These are phyloP conservation scores for Suillus paluster DNA, from an alignment of 768 basidiomycete genomes.

Conservation along the genomic window DNA sequence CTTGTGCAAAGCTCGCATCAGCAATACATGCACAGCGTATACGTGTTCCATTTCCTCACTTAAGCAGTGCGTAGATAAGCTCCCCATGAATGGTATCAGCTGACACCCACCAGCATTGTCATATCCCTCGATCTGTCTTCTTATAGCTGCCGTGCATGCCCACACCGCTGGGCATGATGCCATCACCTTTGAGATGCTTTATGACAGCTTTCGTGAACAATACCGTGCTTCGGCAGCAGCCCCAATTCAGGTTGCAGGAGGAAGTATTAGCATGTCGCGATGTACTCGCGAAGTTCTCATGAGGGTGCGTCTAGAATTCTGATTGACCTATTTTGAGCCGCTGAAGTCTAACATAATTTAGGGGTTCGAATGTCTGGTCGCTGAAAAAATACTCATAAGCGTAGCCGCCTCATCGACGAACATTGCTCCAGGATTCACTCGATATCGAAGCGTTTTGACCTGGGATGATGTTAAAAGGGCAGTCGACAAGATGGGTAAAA, in stretches of 20 bases:
- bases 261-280: constrained; percentile 74
- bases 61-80: constrained; percentile 52
- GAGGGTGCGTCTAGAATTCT: constrained; percentile 51
- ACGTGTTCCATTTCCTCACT: constrained; percentile 54
- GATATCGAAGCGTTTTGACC: constrained; percentile 69
- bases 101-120: constrained; percentile 55
- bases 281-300: constrained; percentile 68
- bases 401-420: constrained; percentile 51
- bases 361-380: constrained; percentile 78
- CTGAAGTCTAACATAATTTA: constrained; percentile 34
- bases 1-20: constrained; percentile 43
- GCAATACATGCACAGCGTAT: constrained; percentile 58
- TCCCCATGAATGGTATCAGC: not conserved
- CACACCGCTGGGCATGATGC: constrained; percentile 74
- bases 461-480: constrained; percentile 69
- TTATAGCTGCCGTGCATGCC: constrained; percentile 84
- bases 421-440: constrained; percentile 70
- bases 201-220: constrained; percentile 78
- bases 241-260: constrained; percentile 75
- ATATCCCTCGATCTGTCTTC: constrained; percentile 79
- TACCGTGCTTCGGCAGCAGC: constrained; percentile 72
- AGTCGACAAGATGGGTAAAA: constrained; percentile 67
- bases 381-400: constrained; percentile 58
- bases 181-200: constrained; percentile 92
- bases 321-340: not conserved